phyloP scores from a whole-genome alignment of 2,329 filamentous ascomycete species.

The Pochonia chlamydosporia region DNA sequence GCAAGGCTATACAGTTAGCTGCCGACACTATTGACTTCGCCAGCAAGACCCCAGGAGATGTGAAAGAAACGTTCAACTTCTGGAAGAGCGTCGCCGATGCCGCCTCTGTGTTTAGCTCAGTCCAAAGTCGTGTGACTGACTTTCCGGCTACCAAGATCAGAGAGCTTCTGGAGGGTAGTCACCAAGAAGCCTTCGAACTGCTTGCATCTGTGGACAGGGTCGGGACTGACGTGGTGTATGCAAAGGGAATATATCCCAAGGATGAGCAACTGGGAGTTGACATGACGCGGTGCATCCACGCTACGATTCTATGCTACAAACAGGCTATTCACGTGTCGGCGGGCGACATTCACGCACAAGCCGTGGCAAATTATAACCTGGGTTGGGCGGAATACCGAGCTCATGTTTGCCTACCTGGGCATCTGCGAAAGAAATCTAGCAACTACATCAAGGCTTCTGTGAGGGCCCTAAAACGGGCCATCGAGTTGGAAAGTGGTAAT shows the following conservation, averaged over 20 bases:
- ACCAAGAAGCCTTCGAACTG: slow-evolving; percentile 51
- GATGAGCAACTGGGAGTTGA: slow-evolving; percentile 43
- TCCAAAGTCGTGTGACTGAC: slow-evolving; percentile 60
- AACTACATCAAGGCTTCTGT: slow-evolving; percentile 76
- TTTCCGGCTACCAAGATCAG: slow-evolving; percentile 57
- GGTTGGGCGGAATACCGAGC: slow-evolving; percentile 89
- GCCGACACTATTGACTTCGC: slow-evolving; percentile 64
- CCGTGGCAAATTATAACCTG: slow-evolving; percentile 95
- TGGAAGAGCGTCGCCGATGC: slow-evolving; percentile 93
- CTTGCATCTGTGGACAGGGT: slow-evolving; percentile 66
- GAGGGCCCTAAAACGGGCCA: slow-evolving; percentile 88
- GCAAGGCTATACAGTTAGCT: slow-evolving; percentile 70
- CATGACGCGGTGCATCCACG: slow-evolving; percentile 57
- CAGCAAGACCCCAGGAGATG: slow-evolving; percentile 50
- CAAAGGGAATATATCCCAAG: slow-evolving; percentile 37
- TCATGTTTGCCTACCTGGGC: slow-evolving; percentile 57
- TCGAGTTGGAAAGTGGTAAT: slow-evolving; percentile 91
- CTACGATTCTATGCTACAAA: slow-evolving; percentile 81
- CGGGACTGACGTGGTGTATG: slow-evolving; percentile 37
- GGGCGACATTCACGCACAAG: slow-evolving; percentile 77
- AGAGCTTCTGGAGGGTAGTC: slow-evolving; percentile 49
- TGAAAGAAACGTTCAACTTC: slow-evolving; percentile 76
- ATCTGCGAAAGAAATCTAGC: slow-evolving; percentile 51
- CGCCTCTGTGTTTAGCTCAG: slow-evolving; percentile 74
- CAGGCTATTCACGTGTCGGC: slow-evolving; percentile 69